Conservation (phyloP, 805 yeast species). For the Metschnikowia picachoensis region DNA sequence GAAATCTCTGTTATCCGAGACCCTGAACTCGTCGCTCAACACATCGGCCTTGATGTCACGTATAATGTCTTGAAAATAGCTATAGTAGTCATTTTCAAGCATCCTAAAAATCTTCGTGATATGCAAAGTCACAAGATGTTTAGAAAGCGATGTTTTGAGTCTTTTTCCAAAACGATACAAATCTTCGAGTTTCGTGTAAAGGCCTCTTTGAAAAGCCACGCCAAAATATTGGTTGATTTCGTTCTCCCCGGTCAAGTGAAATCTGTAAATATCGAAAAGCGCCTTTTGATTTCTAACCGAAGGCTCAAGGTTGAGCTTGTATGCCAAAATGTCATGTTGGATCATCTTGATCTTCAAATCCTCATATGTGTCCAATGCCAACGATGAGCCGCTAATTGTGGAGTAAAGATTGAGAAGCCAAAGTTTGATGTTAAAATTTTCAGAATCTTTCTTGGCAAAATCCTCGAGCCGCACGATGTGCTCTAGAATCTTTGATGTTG, state of each 20-base stretch:
- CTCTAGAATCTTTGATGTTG: conserved; percentile 25
- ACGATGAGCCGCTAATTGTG: conserved; percentile 49
- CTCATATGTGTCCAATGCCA: conserved; percentile 49
- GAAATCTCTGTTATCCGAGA: conserved; percentile 60
- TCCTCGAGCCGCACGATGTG: conserved; percentile 56
- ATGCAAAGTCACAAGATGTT: conserved; percentile 33
- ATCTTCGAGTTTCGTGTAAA: conserved; percentile 65
- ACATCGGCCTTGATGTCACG: conserved; percentile 14
- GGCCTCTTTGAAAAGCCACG: conserved; percentile 53
- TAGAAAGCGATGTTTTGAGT: conserved; percentile 47
- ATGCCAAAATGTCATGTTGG: conserved; percentile 69
- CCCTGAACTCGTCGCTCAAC: conserved; percentile 10
- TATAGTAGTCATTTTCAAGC: conserved; percentile 26
- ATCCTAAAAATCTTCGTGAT: conserved; percentile 32
- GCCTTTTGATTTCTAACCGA: conserved; percentile 32
- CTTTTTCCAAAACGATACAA: conserved; percentile 58
- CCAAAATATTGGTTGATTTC: conserved; percentile 49
- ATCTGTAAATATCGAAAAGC: conserved; percentile 32
- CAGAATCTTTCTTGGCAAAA: conserved; percentile 52
- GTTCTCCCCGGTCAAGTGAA: conserved; percentile 52
- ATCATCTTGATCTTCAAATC: conserved; percentile 63
- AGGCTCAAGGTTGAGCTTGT: conserved; percentile 47
- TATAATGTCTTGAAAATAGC: conserved; percentile 24
- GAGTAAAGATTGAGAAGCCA: conserved; percentile 69
- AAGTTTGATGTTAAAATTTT: conserved; percentile 65